Evolutionary conservation across 208 protist species (phyloP).

Genomic region (Leishmania tropica): DNA sequence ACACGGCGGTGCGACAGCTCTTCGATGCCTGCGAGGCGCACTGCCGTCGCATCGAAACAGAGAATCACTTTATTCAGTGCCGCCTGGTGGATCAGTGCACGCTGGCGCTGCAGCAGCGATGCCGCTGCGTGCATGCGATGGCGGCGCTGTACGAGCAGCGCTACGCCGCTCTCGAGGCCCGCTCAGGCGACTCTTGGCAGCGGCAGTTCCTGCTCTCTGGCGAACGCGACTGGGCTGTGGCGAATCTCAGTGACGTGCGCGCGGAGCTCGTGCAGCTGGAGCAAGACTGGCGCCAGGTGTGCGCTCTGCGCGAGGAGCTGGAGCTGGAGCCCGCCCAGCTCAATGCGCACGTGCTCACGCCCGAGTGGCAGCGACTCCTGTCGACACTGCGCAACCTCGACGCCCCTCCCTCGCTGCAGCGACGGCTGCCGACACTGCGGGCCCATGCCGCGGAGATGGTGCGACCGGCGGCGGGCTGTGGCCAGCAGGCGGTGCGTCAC

Average conservation of each 20-base stretch:
- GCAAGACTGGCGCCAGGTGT: conserved; percentile 40
- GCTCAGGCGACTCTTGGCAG: conserved; percentile 47
- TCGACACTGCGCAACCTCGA: conserved; percentile 18
- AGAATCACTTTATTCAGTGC: conserved; percentile 65
- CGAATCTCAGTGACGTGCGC: conserved; percentile 64
- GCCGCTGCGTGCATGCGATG: conserved; percentile 62
- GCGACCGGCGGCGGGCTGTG: conserved; percentile 14
- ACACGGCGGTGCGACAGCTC: conserved; percentile 38
- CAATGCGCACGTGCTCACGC: conserved; percentile 3
- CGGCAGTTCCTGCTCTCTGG: conserved; percentile 66
- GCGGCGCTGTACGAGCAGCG: conserved; percentile 60
- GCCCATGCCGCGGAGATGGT: conserved; percentile 1
- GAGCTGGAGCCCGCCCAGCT: conserved; percentile 42
- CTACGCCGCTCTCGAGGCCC: conserved; percentile 36
- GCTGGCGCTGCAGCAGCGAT: conserved; percentile 58
- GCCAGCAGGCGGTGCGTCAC: conserved; percentile 19
- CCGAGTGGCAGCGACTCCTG: conserved; percentile 14
- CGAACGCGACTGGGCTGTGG: conserved; percentile 64
- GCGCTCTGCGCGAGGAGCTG: conserved; percentile 38
- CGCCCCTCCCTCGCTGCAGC: conserved; percentile 26
- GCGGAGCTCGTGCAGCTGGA: conserved; percentile 50
- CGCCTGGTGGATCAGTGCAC: conserved; percentile 43
- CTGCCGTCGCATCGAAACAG: conserved; percentile 36
- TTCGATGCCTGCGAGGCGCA: conserved; percentile 63
- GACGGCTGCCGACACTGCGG: conserved; percentile 26